Evolutionary conservation across 2,329 filamentous ascomycete species (phyloP), one percentile per base, ranked within the genome.

Genomic region (Trichoderma breve): DNA sequence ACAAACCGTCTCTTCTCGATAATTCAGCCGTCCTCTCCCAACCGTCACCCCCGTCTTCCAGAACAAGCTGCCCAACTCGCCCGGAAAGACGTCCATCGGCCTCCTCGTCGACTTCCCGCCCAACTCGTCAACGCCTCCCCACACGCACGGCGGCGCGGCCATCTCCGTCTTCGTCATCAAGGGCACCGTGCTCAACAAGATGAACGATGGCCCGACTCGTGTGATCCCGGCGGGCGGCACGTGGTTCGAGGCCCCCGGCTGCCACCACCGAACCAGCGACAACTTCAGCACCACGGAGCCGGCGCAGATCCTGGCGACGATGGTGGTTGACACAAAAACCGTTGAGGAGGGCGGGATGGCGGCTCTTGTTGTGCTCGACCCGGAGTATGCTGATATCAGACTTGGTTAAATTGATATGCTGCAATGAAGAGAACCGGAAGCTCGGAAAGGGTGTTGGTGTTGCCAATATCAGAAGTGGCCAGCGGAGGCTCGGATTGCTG

Each of bases 101-200:
- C 72, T 77, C 7, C 43, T 74, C 4, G 75, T 76, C 30, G 74
- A 61, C 55, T 75, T 75, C 26, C 74, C 75, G 2, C 73, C 74
- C 51, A 73, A 75, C 43, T 69, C 71, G 0, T 73, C 73, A 0
- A 77, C 75, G 9, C 75, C 76, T 1, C 75, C 75, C 7, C 76
- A 76, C 68, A 72, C 61, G 6, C 76, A 77, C 66, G 75, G 70
- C 14, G 75, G 74, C 21, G 76, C 76, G 15, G 70, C 75, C 8
- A 70, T 76, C 43, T 64, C 70, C 6, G 76, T 70, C 6, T 62
- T 64, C 21, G 73, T 75, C n/a, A 67, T 75, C 57, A 64, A 74
- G 28, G 76, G 76, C 32, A 61, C 70, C 9, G 53, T 77, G 12
- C 71, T 76, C 24, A 77, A 76, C 75, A 74, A 76, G 71, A 77